Base-by-base conservation (phyloP, 257 asterid genomes). In the Ajuga chamaepitys region DNA sequence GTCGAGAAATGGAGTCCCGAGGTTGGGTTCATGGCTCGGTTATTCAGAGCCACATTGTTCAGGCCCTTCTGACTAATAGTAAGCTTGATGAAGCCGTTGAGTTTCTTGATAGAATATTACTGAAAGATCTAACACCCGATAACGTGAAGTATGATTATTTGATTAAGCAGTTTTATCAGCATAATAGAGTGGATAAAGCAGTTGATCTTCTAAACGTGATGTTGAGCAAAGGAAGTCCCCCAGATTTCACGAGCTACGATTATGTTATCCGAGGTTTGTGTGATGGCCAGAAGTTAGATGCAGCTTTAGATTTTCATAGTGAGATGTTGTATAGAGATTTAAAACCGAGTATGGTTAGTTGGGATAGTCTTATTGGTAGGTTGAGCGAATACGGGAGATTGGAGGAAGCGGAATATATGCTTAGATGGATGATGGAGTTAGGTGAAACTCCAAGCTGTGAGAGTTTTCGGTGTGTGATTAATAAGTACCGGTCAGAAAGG, bases 381-480 rank as follows among this genome's bases (percentile, higher is more conserved):
- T 64, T 86, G 59, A 37, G 82, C 52, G 85, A 73, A 47, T 46
- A 16, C 4, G 86, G 86, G 17, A 74, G 80, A 28, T 74, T 70
- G 35, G 79, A 28, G 7, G 96, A 94, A 76, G 93, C 90, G 21
- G 95, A 83, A 58, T 48, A 53, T 67, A 52, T 88, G 5, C 85
- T 94, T 21, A 67, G 73, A 51, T 77, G 77, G 18, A 83, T 85
- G 92, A 75, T 82, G 37, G 68, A 35, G 77, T 67, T 70, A 0
- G 88, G 89, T 9, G 95, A 83, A 75, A 78, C 72, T n/a, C 99
- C 99, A 0, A 85, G n/a, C n/a, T 79, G 74, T 68, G 87, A 85
- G 74, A 81, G 76, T 57, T 94, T 86, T 58, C 35, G 70, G 35
- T 30, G 75, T 0, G 75, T 94, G 81, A 78, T 94, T 38, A 54